These are phyloP conservation scores for Truncatella angustata DNA, from an alignment of 2,329 filamentous ascomycete genomes.

Conservation along the genomic window DNA sequence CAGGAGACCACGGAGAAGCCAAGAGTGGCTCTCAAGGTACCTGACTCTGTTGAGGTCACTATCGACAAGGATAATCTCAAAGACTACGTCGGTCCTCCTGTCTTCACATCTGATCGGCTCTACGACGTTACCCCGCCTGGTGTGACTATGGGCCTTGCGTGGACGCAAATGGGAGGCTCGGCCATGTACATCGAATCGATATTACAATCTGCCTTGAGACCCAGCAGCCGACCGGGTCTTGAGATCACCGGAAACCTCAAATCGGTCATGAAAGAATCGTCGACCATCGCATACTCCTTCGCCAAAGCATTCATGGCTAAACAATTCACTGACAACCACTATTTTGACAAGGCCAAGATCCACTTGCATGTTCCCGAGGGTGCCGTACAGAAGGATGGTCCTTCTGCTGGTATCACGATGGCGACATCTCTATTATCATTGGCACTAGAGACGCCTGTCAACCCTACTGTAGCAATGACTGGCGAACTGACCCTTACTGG, in stretches of 20 bases:
- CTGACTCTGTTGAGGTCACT: constrained; percentile 79
- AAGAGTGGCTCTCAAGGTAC: constrained; percentile 76
- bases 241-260: constrained; percentile 95
- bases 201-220: constrained; percentile 75
- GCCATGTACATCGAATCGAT: constrained; percentile 98
- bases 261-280: constrained; percentile 97
- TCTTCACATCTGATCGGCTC: constrained; percentile 92
- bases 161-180: constrained; percentile 95
- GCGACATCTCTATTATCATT: constrained; percentile 87
- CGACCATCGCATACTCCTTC: constrained; percentile 92
- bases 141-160: constrained; percentile 96
- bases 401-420: constrained; percentile 96
- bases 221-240: constrained; percentile 72
- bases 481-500: constrained; percentile 95
- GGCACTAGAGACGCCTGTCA: constrained; percentile 73
- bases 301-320: constrained; percentile 85
- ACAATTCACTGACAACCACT: constrained; percentile 84
- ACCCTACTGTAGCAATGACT: constrained; percentile 94
- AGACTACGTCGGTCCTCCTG: constrained; percentile 92
- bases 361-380: constrained; percentile 97
- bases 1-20: constrained; percentile 70
- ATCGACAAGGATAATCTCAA: constrained; percentile 90
- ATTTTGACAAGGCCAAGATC: constrained; percentile 93
- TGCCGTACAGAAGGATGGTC: constrained; percentile 91
- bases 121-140: constrained; percentile 93